Conservation (phyloP, 495 filamentous ascomycete species). For the Hypoxylon perforatum region DNA sequence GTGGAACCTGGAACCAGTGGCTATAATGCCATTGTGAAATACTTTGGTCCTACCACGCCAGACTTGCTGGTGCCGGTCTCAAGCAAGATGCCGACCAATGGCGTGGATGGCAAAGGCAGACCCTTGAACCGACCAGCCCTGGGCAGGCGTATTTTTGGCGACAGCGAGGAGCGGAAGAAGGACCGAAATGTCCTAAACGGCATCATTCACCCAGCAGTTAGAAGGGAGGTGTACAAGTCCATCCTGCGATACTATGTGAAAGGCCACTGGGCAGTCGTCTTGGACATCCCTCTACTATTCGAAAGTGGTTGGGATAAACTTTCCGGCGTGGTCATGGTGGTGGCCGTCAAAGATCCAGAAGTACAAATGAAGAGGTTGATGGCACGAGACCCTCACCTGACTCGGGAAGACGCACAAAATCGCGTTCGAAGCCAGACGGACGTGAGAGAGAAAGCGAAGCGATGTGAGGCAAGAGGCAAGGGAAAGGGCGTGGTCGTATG, state of each 20-base stretch:
- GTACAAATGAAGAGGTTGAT: constrained; percentile 83
- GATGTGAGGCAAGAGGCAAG: constrained; percentile 71
- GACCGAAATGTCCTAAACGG: constrained; percentile 81
- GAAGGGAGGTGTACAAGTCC: constrained; percentile 76
- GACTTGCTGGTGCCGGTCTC: constrained; percentile 75
- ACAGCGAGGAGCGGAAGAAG: constrained; percentile 66
- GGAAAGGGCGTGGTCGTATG: constrained; percentile 78
- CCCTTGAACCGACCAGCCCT: constrained; percentile 88
- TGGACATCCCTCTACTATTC: constrained; percentile 93
- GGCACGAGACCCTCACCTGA: constrained; percentile 77
- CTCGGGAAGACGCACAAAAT: constrained; percentile 80
- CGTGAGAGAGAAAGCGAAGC: constrained; percentile 80
- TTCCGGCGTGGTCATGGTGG: constrained; percentile 85
- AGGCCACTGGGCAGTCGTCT: constrained; percentile 86
- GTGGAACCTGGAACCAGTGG: constrained; percentile 88
- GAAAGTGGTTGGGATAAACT: constrained; percentile 83
- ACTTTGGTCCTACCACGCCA: constrained; percentile 84
- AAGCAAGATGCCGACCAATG: constrained; percentile 54
- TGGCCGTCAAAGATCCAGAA: constrained; percentile 76
- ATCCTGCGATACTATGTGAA: constrained; percentile 72
- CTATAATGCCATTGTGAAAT: constrained; percentile 79
- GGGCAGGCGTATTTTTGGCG: constrained; percentile 85
- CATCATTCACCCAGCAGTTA: constrained; percentile 92
- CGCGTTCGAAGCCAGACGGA: constrained; percentile 86
- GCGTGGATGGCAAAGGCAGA: constrained; percentile 62